Percentiles rank a stretch among this genome's conserved stretches.
Conservation (phyloP, 2,329 filamentous ascomycete species). For the Diplodia intermedia region DNA sequence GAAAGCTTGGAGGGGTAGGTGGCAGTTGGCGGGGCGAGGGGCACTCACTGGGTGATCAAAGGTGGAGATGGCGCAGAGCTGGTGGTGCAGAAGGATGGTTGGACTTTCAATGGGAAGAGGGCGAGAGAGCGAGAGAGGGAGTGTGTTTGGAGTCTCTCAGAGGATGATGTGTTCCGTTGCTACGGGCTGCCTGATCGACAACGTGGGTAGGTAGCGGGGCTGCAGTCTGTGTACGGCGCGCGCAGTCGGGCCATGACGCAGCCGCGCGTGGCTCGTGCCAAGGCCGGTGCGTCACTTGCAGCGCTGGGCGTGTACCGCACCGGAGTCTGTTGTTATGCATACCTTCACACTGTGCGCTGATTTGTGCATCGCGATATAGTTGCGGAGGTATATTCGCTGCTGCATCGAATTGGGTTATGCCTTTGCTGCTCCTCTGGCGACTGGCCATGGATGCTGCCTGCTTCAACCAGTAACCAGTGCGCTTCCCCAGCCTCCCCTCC, state of each 20-base stretch:
- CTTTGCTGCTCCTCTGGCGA: constrained; percentile 1
- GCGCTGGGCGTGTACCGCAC: background rate
- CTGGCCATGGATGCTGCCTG: background rate
- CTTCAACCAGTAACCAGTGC: background rate
- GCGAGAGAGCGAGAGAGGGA: background rate
- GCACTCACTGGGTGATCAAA: background rate
- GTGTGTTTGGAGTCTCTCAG: background rate
- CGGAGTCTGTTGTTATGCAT: constrained; percentile 19
- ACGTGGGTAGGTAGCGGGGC: constrained; percentile 6
- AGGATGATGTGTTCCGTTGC: constrained; percentile 12
- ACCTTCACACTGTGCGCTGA: background rate
- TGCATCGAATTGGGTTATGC: background rate
- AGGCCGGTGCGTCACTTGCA: constrained; percentile 1
- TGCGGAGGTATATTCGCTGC: background rate
- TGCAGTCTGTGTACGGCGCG: too few species aligned
- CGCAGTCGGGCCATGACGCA: constrained; percentile 15
- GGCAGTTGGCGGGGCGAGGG: background rate
- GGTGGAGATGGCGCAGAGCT: background rate
- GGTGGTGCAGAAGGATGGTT: background rate
- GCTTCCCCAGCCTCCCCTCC: constrained; percentile 9
- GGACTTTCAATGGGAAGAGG: background rate
- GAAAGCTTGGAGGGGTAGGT: background rate
- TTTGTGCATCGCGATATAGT: constrained; percentile 1
- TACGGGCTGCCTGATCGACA: constrained; percentile 25
- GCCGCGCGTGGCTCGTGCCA: constrained; percentile 25